These are phyloP conservation scores for Acanthochlamys bracteata DNA, from an alignment of 106 monocot genomes.

Conservation along the genomic window DNA sequence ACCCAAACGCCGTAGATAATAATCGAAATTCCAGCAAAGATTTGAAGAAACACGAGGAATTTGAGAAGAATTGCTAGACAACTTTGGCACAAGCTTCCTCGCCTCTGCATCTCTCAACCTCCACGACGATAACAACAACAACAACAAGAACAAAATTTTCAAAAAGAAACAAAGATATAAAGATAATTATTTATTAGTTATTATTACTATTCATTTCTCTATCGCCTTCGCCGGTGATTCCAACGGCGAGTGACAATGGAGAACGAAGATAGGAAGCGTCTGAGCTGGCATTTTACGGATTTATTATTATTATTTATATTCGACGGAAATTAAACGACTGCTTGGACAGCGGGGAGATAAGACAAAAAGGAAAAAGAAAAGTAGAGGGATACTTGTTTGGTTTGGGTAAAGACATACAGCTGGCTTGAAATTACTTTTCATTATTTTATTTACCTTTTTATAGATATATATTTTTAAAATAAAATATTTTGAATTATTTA, in stretches of 20 bases:
- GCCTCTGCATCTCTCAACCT: conserved; percentile 22
- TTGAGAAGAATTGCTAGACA: conserved; percentile 54
- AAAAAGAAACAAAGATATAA: neutral
- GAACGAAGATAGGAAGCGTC: neutral
- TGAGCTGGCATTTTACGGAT: neutral
- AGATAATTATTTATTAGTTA: neutral
- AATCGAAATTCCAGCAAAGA: conserved; percentile 58
- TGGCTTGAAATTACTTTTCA: too few species aligned
- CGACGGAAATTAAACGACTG: neutral
- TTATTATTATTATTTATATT: neutral
- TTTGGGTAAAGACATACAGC: too few species aligned
- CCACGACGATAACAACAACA: neutral
- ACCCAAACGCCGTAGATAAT: conserved; percentile 61
- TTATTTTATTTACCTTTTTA: too few species aligned
- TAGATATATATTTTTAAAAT: too few species aligned
- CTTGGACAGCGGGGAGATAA: neutral
- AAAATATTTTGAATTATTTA: too few species aligned
- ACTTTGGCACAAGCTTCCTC: conserved; percentile 20
- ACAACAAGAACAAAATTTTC: neutral
- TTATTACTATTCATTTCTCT: neutral
- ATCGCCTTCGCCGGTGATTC: neutral
- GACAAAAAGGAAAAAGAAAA: too few species aligned
- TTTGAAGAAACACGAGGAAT: conserved; percentile 68
- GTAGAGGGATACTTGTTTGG: too few species aligned
- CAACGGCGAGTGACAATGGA: neutral